A percentile compares a stretch with the other conserved stretches of the same genome.
Conservation (phyloP, 2,329 filamentous ascomycete genomes). For the Beauveria varroae region DNA sequence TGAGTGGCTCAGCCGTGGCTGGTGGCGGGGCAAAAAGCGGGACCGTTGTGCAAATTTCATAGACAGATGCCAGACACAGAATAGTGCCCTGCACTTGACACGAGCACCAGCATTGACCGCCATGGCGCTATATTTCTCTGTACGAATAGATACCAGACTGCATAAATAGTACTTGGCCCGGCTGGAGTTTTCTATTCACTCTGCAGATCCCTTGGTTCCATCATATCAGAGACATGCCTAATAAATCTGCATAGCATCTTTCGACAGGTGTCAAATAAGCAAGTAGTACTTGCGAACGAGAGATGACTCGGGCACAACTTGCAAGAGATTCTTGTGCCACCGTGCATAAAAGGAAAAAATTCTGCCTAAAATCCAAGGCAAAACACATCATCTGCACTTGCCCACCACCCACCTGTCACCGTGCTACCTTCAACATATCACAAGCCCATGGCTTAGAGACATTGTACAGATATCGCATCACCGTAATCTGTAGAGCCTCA, state of each 20-base stretch:
- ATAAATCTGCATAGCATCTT: background rate
- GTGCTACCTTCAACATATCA: background rate
- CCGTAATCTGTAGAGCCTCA: too few species aligned
- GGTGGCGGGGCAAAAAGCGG: constrained; percentile 2
- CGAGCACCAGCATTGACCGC: background rate
- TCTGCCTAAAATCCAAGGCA: background rate
- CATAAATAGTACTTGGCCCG: background rate
- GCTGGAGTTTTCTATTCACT: too few species aligned
- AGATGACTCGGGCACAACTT: background rate
- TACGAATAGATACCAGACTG: background rate
- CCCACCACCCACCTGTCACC: background rate
- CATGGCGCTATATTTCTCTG: background rate
- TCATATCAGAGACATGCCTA: too few species aligned
- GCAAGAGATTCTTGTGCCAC: background rate
- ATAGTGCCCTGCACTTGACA: background rate
- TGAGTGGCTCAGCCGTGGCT: background rate
- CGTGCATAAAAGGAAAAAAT: background rate
- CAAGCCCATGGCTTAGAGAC: background rate
- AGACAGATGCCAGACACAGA: background rate
- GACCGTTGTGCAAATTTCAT: background rate
- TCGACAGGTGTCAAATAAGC: background rate
- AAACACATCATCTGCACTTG: background rate
- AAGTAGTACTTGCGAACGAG: background rate
- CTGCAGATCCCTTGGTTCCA: too few species aligned
- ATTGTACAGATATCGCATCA: too few species aligned